phyloP scores from a whole-genome alignment of 225 moss, liverwort and hornwort species.

The Takakia lepidozioides region DNA sequence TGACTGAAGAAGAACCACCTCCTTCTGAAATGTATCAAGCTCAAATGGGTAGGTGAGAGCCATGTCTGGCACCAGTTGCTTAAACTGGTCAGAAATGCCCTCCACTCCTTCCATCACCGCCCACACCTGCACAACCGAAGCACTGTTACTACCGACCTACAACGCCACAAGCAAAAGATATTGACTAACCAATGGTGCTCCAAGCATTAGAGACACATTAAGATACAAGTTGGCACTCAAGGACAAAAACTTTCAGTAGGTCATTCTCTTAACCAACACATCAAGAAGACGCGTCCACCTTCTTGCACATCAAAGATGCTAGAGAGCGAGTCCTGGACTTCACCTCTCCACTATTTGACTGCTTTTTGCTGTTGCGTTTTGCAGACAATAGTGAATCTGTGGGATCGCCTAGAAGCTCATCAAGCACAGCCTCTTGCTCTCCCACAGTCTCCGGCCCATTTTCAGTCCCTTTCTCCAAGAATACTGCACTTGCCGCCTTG shows the following conservation, averaged over 20 bases:
- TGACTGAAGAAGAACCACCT: slow-evolving; percentile 42
- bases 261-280: no score
- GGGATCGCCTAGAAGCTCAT: slow-evolving; percentile 68
- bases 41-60: slow-evolving; percentile 88
- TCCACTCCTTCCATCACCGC: slow-evolving; percentile 90
- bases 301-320: no score
- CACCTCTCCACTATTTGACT: slow-evolving; percentile 58
- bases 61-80: slow-evolving; percentile 88
- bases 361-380: slow-evolving; percentile 58
- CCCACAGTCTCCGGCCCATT: slow-evolving; percentile 21
- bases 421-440: slow-evolving; percentile 59
- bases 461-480: slow-evolving; percentile 27
- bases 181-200: no score
- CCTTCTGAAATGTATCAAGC: slow-evolving; percentile 92
- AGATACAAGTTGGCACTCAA: no score
- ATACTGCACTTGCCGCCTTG: slow-evolving; percentile 46
- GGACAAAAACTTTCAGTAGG: no score
- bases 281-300: no score
- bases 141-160: no score
- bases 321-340: no score
- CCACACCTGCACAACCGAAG: slow-evolving; percentile 57
- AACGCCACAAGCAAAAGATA: no score
- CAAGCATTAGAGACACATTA: no score
- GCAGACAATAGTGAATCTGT: slow-evolving; percentile 60
- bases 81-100: slow-evolving; percentile 61